Base-by-base conservation (phyloP, 768 basidiomycete species). In the Mycena crocata region DNA sequence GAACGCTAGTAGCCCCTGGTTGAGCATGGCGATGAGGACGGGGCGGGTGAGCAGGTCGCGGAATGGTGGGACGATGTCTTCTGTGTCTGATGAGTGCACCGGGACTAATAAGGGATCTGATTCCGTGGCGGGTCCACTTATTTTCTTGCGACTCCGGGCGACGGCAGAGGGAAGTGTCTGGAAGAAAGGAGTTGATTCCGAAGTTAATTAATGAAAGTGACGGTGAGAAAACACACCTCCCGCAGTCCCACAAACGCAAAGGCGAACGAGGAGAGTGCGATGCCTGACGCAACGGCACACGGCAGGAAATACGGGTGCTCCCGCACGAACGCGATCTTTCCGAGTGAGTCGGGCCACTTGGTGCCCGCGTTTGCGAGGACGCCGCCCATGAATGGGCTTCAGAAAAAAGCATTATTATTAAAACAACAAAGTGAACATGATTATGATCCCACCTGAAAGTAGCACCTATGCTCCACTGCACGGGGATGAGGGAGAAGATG, bases 381-480 rank as follows among this genome's bases (percentile, higher is more conserved):
- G 0, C 69, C 69, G 23, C 69, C 69, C 12, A 70, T 58, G 44
- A 65, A 62, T 17, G 69, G 69, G 19, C 64, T 67, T 39, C 19
- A 7, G 10, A 23, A 31, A 9, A 4, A 23, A n/a, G n/a, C n/a
- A n/a, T n/a, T 10, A 35, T 52, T 5, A 37, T 26, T 5, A 23
- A 15, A 26, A 13, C 19, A 14, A 1, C 0, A 13, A 5, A 6
- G 13, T 34, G 6, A 7, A 28, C 42, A 5, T 17, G 19, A n/a
- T n/a, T n/a, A n/a, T n/a, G 8, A 44, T 40, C 14, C 54, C 12
- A 64, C 63, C 68, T 45, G 17, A 51, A n/a, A 5, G 68, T 69
- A 2, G 49, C 37, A 17, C 64, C 64, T 2, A 40, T 5, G 42
- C 54, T 58, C 68, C 68, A 69, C 54, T 57, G 57, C 5, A 69